Percentiles rank a stretch among this genome's conserved stretches.
These are phyloP conservation scores for Trichosporon sp. DNA, from an alignment of 1,284 basidiomycete species.

Conservation along the genomic window DNA sequence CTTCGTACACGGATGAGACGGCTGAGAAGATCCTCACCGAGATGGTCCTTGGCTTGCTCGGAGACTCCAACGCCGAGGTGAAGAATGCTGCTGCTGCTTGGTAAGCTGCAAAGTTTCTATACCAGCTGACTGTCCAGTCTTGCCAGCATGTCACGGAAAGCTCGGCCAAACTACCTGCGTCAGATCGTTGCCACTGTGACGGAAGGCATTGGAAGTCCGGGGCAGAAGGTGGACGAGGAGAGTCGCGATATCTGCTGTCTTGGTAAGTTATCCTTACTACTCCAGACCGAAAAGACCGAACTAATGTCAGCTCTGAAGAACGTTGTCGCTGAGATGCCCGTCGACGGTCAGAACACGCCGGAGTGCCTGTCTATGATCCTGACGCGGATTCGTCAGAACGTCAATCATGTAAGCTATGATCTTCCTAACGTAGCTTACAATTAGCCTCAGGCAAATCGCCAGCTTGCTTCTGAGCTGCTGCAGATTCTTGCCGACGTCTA, in stretches of 20 bases:
- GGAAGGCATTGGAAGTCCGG: conserved; percentile 21
- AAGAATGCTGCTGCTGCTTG: conserved; percentile 96
- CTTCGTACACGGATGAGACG: conserved; percentile 61
- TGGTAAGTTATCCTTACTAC: conserved; percentile 61
- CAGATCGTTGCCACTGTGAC: conserved; percentile 69
- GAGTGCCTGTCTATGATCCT: conserved; percentile 6
- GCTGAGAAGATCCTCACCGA: conserved; percentile 73
- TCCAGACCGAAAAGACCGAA: too few relatives aligned
- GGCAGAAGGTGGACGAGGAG: conserved; percentile 37
- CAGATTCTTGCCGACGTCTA: conserved; percentile 89
- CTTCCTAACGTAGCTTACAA: conserved; percentile 11
- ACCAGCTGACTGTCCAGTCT: conserved; percentile 20
- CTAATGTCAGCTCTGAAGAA: conserved; percentile 74
- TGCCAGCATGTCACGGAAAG: conserved; percentile 33
- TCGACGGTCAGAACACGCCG: conserved; percentile 3
- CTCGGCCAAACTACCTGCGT: conserved; percentile 62
- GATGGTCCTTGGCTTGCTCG: conserved; percentile 74
- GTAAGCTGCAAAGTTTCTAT: conserved; percentile 48
- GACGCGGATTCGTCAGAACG: conserved; percentile 56
- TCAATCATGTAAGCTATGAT: conserved; percentile 47
- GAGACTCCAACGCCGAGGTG: conserved; percentile 94
- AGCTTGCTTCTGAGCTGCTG: conserved; percentile 82
- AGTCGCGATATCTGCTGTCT: conserved; percentile 81
- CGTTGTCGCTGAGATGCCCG: conserved; percentile 72
- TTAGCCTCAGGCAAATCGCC: conserved; percentile 58